Base-by-base conservation (phyloP, 371 early-diverging fungal genomes). In the Amoeboaphelidium occidentale region DNA sequence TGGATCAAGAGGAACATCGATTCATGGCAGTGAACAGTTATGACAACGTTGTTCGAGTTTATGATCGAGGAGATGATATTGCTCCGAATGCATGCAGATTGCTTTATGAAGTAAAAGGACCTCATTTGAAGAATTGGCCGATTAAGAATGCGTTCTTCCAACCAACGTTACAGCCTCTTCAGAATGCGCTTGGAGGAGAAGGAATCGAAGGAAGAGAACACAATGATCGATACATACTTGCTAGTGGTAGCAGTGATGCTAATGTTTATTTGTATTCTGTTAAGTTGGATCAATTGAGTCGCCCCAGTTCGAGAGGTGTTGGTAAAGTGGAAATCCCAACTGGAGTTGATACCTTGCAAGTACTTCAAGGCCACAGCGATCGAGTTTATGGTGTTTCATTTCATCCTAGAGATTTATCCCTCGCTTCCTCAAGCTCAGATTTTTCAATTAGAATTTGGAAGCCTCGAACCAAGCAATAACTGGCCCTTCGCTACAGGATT, bases 81-180 rank as follows among this genome's bases (percentile, higher is more conserved):
- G 79, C 81, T 4, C 67, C 68, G 42, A 72, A 71, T 12, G 60
- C 67, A 27, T 65, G 72, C 27, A 71, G 78, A 20, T 59, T 79
- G 2, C 62, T 78, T 0, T 79, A 81, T 55, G 65, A 76, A 0
- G 59, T 83, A 25, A 84, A 83, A 55, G 84, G 85, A 1, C 76
- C 78, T 63, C 79, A 79, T 55, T 84, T 84, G 62, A 80, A 76
- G 46, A 83, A 84, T 56, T 87, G 83, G 83, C 84, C 88, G 0
- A 84, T 87, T 55, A 79, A 76, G 56, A 75, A 76, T 27, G 75
- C 81, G 0, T 83, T 82, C 48, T 78, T 74, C 51, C 67, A 73
- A 45, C n/a, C 17, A 20, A 25, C 20, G 54, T 17, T 24, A 20
- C 2, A 22, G 3, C 6, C 25, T 49, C 27, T 25, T 42, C 32